Evolutionary conservation across 257 asterid species (phyloP), one percentile per base, ranked within the genome.

Genomic region (Ligustrum vulgare): DNA sequence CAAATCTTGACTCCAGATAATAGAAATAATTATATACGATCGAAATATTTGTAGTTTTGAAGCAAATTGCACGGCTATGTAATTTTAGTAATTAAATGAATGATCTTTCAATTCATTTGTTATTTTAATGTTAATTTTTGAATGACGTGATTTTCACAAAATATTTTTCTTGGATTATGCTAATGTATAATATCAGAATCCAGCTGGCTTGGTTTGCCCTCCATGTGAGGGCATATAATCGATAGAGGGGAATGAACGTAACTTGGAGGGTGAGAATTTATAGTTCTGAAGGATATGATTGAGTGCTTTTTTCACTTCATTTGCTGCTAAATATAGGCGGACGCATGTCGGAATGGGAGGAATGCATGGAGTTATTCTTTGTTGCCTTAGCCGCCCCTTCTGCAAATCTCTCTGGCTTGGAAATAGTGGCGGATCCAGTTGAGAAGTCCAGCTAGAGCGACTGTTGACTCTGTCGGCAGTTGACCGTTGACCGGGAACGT

Each of bases 271-370:
- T 11, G 82, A 74, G 79, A 85, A 85, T 41, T 64, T 76, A 36
- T 80, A 83, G 9, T 81, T 81, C 41, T 79, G 87, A 9, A 85
- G 89, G 66, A 82, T 28, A 28, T 82, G 87, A 85, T 85, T 5
- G 87, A 80, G 60, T 0, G 85, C 84, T 63, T 82, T 78, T 83
- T 83, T 85, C 32, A 35, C 84, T 70, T 85, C 82, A 32, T 85
- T 82, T 79, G 39, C 71, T 0, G 89, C 87, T 34, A 85, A 85
- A 73, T 85, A 82, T 77, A 85, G 49, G 0, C 87, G 87, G 0
- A 83, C 80, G 13, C 89, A 85, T 0, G 85, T 85, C 76, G 84
- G 10, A 85, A 85, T 0, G 89, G 89, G 23, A 80, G 54, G 75
- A 80, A 85, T 16, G 85, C 89, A 73, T 64, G 2, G 89, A 81